Evolutionary conservation across 1,284 basidiomycete species (phyloP).

Genomic region (Cryptococcus sp.): DNA sequence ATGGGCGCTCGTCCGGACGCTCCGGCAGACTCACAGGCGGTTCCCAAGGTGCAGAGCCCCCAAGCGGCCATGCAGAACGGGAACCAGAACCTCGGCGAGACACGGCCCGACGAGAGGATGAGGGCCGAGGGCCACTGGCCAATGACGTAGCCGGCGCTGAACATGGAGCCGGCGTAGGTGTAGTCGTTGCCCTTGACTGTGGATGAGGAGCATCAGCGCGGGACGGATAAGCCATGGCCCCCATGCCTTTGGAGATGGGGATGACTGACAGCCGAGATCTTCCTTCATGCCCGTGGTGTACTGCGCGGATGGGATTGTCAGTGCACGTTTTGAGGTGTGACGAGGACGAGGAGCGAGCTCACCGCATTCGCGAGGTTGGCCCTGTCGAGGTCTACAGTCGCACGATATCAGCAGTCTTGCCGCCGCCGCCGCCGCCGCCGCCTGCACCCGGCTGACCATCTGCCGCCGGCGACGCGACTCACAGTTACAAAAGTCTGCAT

Average conservation of each 20-base stretch:
- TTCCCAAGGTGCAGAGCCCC: conserved; percentile 33
- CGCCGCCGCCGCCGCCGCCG: too few relatives aligned
- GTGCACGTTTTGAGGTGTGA: neutral
- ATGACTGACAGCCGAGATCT: conserved; percentile 24
- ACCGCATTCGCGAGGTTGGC: conserved; percentile 35
- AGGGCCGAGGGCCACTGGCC: conserved; percentile 37
- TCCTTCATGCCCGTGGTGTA: conserved; percentile 40
- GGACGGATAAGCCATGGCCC: neutral
- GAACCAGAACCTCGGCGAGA: conserved; percentile 40
- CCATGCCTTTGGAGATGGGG: neutral
- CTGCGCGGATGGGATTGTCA: neutral
- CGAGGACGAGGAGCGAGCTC: neutral
- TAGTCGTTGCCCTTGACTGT: conserved; percentile 30
- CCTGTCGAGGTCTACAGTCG: conserved; percentile 19
- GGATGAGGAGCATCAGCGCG: neutral
- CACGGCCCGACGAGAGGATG: conserved; percentile 35
- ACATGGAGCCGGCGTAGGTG: conserved; percentile 31
- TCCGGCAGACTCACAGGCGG: conserved; percentile 17
- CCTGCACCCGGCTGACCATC: too few relatives aligned
- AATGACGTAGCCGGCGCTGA: conserved; percentile 40
- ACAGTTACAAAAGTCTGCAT: conserved; percentile 24
- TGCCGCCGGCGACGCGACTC: neutral
- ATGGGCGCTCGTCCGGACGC: neutral
- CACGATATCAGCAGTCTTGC: neutral
- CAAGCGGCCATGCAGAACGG: conserved; percentile 36